phyloP scores from a whole-genome alignment of 768 basidiomycete species.

The Pseudohyphozyma bogoriensis region DNA sequence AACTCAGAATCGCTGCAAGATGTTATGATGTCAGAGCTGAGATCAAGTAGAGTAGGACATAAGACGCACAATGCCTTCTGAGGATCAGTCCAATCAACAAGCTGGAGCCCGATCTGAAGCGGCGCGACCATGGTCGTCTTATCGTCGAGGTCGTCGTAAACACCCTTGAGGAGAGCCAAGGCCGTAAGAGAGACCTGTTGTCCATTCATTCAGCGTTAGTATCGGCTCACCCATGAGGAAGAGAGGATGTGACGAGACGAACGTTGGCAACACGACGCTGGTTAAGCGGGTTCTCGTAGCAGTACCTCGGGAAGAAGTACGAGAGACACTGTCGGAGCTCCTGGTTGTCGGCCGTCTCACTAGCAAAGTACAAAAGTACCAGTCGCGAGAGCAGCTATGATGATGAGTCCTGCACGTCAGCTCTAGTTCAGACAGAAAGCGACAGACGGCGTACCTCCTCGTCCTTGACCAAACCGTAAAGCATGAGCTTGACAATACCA shows the following conservation, averaged over 20 bases:
- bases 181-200: slow-evolving; percentile 40
- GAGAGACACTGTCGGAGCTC: slow-evolving; percentile 73
- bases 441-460: slow-evolving; percentile 46
- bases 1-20: slow-evolving; percentile 36
- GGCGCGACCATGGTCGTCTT: slow-evolving; percentile 37
- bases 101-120: slow-evolving; percentile 39
- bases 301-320: slow-evolving; percentile 77
- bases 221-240: neutral
- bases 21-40: neutral
- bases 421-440: neutral
- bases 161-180: slow-evolving; percentile 37
- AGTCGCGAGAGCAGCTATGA: slow-evolving; percentile 47
- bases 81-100: slow-evolving; percentile 45
- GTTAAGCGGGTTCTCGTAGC: slow-evolving; percentile 64
- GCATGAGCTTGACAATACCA: slow-evolving; percentile 75
- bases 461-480: slow-evolving; percentile 64
- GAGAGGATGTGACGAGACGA: slow-evolving; percentile 32
- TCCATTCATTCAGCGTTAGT: neutral
- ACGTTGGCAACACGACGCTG: slow-evolving; percentile 63
- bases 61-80: slow-evolving; percentile 39
- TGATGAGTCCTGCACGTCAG: neutral
- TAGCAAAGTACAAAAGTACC: slow-evolving; percentile 60
- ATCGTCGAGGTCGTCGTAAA: slow-evolving; percentile 39
- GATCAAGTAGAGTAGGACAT: neutral
- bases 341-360: slow-evolving; percentile 68